Percentiles rank a stretch among this genome's conserved stretches.
These are phyloP conservation scores for slime mould (Dictyostelium discoideum) DNA, from an alignment of 78 protist species.

Conservation along the genomic window DNA sequence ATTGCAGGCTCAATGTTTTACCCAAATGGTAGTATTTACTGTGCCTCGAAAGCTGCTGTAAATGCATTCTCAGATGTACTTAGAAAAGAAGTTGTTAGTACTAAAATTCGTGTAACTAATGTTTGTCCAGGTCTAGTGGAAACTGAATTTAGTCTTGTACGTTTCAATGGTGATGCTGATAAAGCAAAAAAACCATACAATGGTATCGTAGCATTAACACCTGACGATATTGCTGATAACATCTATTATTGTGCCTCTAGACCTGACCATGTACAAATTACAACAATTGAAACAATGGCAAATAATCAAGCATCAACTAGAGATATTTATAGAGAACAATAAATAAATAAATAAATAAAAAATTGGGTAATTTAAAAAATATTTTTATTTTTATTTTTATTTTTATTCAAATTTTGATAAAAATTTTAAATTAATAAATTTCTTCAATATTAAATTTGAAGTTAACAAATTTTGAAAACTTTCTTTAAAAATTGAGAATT, in stretches of 20 bases:
- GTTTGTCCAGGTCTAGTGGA: conserved; percentile 88
- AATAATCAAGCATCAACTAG: conserved; percentile 81
- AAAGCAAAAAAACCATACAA: conserved; percentile 79
- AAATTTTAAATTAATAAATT: background rate
- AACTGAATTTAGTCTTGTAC: conserved; percentile 80
- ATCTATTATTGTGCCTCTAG: conserved; percentile 79
- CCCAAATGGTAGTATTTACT: conserved; percentile 81
- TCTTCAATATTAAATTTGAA: background rate
- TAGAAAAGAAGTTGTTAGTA: conserved; percentile 82
- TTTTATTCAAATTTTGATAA: background rate
- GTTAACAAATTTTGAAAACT: background rate
- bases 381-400: no score
- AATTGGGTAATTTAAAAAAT: background rate
- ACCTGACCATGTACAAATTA: conserved; percentile 86
- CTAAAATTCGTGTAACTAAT: conserved; percentile 83
- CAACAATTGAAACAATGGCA: conserved; percentile 61
- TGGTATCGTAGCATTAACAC: conserved; percentile 65
- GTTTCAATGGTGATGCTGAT: conserved; percentile 80
- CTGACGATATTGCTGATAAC: conserved; percentile 86
- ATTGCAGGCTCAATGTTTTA: conserved; percentile 86
- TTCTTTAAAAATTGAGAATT: background rate
- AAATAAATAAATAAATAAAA: no score
- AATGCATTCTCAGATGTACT: conserved; percentile 80
- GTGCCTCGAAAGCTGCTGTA: conserved; percentile 89
- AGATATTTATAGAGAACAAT: conserved; percentile 23